A percentile compares a stretch with the other conserved stretches of the same genome.
Conservation (phyloP, 2,329 filamentous ascomycete genomes). For the Aspergillus viridinutans region DNA sequence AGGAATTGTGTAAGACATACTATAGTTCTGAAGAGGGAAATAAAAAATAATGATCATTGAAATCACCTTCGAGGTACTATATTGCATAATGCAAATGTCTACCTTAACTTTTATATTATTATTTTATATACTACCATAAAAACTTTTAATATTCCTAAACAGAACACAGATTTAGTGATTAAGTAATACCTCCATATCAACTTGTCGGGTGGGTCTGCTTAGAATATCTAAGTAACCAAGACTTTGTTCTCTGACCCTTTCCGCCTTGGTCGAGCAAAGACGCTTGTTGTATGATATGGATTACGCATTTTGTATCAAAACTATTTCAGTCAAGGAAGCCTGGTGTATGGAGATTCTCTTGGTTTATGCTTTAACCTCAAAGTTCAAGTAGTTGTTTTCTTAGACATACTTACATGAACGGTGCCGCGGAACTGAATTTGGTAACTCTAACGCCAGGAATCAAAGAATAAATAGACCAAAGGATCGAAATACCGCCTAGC, state of each 20-base stretch:
- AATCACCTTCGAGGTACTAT: not conserved
- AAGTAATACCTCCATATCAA: not conserved
- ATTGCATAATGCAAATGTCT: not conserved
- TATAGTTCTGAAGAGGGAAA: not conserved
- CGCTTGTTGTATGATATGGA: not conserved
- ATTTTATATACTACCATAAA: not conserved
- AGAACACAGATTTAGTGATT: not conserved
- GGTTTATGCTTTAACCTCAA: not conserved
- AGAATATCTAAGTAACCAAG: too few species aligned
- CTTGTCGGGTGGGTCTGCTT: not conserved
- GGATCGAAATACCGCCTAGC: constrained; percentile 15
- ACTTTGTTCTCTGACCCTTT: not conserved
- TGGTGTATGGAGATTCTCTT: not conserved
- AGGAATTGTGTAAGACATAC: not conserved
- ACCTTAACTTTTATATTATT: too few species aligned
- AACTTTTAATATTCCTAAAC: not conserved
- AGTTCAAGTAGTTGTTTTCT: not conserved
- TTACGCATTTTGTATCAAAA: not conserved
- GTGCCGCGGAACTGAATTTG: not conserved
- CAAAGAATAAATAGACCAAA: constrained; percentile 6
- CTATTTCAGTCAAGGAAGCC: not conserved
- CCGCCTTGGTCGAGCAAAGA: not conserved
- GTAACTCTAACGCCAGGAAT: not conserved
- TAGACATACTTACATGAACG: not conserved
- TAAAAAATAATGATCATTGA: not conserved